Conservation (phyloP, 352 stramenopile genomes). For the Phytophthora boehmeriae region DNA sequence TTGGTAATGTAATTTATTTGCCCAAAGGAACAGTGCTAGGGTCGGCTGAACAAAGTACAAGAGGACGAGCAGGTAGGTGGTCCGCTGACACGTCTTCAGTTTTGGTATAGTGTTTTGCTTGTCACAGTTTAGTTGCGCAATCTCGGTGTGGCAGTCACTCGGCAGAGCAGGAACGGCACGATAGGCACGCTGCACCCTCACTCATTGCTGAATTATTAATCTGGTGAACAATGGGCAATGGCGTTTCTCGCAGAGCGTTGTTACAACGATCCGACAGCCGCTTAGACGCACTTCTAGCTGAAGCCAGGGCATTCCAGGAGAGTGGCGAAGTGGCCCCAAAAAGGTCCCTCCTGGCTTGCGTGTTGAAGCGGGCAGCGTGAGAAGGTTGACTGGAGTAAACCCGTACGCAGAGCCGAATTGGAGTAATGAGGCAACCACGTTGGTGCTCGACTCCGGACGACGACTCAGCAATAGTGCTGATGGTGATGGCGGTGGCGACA, state of each 20-base stretch:
- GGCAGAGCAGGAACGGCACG: no score
- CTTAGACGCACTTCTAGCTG: conserved; percentile 26
- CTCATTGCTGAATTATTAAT: conserved; percentile 12
- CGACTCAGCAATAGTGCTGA: not conserved
- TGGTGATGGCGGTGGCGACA: not conserved
- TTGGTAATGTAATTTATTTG: not conserved
- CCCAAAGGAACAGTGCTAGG: no score
- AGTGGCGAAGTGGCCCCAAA: conserved; percentile 8
- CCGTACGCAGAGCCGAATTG: conserved; percentile 4
- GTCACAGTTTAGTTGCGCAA: not conserved
- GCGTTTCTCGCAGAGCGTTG: conserved; percentile 32
- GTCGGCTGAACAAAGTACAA: no score
- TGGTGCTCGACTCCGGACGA: conserved; percentile 6
- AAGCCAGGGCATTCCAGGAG: conserved; percentile 4
- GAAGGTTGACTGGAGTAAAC: conserved; percentile 6
- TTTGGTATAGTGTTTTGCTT: not conserved
- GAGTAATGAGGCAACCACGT: conserved; percentile 19
- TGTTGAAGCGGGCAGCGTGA: conserved; percentile 13
- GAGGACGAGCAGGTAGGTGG: no score
- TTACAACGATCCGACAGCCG: conserved; percentile 41
- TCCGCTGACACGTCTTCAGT: no score
- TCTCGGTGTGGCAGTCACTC: conserved; percentile 1
- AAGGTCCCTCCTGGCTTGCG: conserved; percentile 8
- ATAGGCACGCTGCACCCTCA: not conserved
- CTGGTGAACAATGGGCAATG: conserved; percentile 35